These are phyloP conservation scores for Candolleomyces eurysporus DNA, from an alignment of 768 basidiomycete genomes.

Conservation along the genomic window DNA sequence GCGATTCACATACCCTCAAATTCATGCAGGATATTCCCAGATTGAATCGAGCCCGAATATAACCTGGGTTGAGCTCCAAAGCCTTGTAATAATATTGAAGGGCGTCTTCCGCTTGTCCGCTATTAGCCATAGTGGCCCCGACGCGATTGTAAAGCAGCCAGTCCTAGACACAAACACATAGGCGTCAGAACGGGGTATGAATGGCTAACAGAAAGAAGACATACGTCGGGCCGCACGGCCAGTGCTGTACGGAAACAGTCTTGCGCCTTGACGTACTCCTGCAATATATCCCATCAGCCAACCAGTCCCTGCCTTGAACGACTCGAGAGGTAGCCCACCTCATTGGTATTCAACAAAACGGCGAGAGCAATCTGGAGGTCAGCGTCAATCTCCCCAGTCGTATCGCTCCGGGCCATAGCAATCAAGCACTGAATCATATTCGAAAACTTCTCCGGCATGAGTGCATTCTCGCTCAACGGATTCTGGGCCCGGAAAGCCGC, in stretches of 20 bases:
- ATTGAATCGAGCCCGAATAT: slow-evolving; percentile 92
- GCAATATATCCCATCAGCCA: too few relatives aligned
- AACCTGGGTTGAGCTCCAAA: slow-evolving; percentile 82
- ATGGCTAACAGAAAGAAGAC: slow-evolving; percentile 14
- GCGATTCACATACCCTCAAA: slow-evolving; percentile 54
- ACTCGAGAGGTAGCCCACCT: too few relatives aligned
- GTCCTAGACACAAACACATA: slow-evolving; percentile 51
- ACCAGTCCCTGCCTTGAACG: too few relatives aligned
- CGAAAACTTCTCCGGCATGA: slow-evolving; percentile 40
- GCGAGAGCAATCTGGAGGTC: slow-evolving; percentile 96
- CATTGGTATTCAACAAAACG: slow-evolving; percentile 87
- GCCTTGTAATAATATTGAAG: slow-evolving; percentile 84
- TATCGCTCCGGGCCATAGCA: slow-evolving; percentile 65
- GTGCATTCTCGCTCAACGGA: slow-evolving; percentile 25
- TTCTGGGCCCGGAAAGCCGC: slow-evolving; percentile 33
- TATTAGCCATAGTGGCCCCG: slow-evolving; percentile 93
- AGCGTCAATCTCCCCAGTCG: slow-evolving; percentile 70
- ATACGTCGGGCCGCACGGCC: slow-evolving; percentile 81
- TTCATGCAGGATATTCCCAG: slow-evolving; percentile 92
- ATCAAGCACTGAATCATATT: slow-evolving; percentile 77
- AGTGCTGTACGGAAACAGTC: slow-evolving; percentile 94
- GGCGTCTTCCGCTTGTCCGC: slow-evolving; percentile 75
- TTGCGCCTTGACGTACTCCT: slow-evolving; percentile 90
- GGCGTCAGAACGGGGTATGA: not conserved
- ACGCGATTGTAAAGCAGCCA: slow-evolving; percentile 92